These are phyloP conservation scores for Venustampulla echinocandica DNA, from an alignment of 495 filamentous ascomycete genomes.

Conservation along the genomic window DNA sequence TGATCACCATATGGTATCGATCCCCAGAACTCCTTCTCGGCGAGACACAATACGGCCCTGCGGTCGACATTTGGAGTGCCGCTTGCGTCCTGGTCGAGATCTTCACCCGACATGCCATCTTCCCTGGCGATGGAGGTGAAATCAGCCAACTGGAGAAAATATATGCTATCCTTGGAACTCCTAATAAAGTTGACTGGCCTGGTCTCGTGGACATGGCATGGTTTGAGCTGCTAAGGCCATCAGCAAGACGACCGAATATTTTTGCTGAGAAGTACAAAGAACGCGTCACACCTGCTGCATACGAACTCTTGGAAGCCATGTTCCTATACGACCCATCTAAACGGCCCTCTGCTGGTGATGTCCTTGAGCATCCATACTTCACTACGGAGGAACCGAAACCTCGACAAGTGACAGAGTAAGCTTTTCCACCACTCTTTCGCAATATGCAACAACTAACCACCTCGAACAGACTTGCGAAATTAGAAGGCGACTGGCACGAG, in stretches of 20 bases:
- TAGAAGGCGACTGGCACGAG: slow-evolving; percentile 97
- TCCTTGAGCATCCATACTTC: slow-evolving; percentile 88
- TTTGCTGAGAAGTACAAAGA: slow-evolving; percentile 80
- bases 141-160: slow-evolving; percentile 95
- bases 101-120: slow-evolving; percentile 90
- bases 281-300: slow-evolving; percentile 62
- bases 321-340: slow-evolving; percentile 81
- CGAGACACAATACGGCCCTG: slow-evolving; percentile 88
- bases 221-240: slow-evolving; percentile 82
- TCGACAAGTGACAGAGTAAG: slow-evolving; percentile 76
- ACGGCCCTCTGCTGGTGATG: slow-evolving; percentile 76
- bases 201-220: slow-evolving; percentile 85
- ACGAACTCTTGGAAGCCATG: slow-evolving; percentile 72
- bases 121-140: slow-evolving; percentile 89
- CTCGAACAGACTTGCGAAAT: slow-evolving; percentile 55
- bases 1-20: slow-evolving; percentile 97
- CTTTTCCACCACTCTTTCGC: slow-evolving; percentile 13
- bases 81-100: slow-evolving; percentile 96
- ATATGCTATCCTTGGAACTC: slow-evolving; percentile 85
- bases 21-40: slow-evolving; percentile 88
- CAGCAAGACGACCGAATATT: slow-evolving; percentile 60
- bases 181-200: slow-evolving; percentile 77
- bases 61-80: slow-evolving; percentile 96
- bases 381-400: slow-evolving; percentile 69
- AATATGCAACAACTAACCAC: slow-evolving; percentile 21